These are phyloP conservation scores for Curvularia sp. DNA, from an alignment of 2,329 filamentous ascomycete species.

Conservation along the genomic window DNA sequence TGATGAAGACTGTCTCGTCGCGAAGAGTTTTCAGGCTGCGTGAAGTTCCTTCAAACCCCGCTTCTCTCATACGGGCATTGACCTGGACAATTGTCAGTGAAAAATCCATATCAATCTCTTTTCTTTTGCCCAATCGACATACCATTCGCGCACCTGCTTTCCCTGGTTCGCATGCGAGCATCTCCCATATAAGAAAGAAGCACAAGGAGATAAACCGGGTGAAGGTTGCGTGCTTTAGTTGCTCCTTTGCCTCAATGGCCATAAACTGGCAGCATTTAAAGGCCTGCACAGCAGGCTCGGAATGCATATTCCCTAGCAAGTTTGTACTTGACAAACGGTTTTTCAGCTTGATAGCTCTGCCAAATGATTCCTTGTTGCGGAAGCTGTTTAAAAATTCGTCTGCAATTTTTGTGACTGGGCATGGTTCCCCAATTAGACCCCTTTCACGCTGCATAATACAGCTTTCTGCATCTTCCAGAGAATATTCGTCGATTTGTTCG, in stretches of 20 bases:
- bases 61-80: neutral
- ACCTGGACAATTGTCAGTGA: neutral
- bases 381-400: neutral
- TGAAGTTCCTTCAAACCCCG: slow-evolving; percentile 1
- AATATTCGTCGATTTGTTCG: neutral
- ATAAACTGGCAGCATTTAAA: neutral
- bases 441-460: neutral
- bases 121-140: neutral
- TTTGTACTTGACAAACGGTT: neutral
- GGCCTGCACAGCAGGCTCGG: neutral
- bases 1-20: neutral
- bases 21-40: slow-evolving; percentile 2
- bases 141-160: slow-evolving; percentile 1
- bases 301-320: neutral
- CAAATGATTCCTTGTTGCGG: neutral
- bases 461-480: neutral
- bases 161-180: neutral
- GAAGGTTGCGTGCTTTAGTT: slow-evolving; percentile 3
- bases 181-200: slow-evolving; percentile 6
- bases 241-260: neutral
- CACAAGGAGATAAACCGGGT: slow-evolving; percentile 2
- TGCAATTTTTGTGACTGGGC: neutral
- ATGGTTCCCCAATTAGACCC: neutral
- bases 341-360: neutral
- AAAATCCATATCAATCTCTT: neutral